phyloP scores from a whole-genome alignment of 23 red algal species.

The Gracilaria caudata region DNA sequence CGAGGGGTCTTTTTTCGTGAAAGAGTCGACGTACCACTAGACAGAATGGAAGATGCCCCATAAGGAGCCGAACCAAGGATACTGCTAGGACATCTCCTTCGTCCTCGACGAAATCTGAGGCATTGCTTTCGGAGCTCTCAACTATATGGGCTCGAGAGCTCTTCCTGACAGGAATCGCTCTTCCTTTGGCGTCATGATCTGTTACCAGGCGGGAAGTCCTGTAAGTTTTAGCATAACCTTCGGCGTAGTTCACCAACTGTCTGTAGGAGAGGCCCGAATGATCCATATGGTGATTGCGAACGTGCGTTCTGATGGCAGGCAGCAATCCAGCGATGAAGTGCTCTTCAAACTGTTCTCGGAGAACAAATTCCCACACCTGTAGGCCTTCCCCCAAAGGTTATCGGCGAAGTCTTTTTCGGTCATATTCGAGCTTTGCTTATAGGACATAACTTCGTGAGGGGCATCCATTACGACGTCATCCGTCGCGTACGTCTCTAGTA shows the following conservation, averaged over 20 bases:
- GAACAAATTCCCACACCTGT: neutral
- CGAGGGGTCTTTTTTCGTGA: no score
- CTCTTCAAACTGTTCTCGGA: neutral
- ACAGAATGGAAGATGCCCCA: neutral
- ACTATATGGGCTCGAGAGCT: neutral
- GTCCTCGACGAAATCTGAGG: neutral
- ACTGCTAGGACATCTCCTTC: neutral
- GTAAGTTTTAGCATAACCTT: neutral
- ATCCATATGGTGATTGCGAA: neutral
- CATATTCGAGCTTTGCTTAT: neutral
- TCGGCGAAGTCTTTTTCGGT: neutral
- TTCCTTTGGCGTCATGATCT: neutral
- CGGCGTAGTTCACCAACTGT: neutral
- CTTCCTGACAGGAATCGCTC: neutral
- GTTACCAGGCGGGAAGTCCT: neutral
- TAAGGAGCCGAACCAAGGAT: neutral
- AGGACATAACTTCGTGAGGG: neutral
- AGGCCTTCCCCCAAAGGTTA: neutral
- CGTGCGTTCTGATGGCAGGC: neutral
- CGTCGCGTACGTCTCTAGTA: constrained; percentile 21
- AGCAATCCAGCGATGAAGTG: neutral
- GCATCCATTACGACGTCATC: constrained; percentile 20
- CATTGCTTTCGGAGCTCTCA: neutral
- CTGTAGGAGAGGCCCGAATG: neutral
- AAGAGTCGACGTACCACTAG: neutral